A percentile compares a stretch with the other conserved stretches of the same genome.
Evolutionary conservation across 1,284 basidiomycete genomes (phyloP).

Genomic region (Moesziomyces sp.): DNA sequence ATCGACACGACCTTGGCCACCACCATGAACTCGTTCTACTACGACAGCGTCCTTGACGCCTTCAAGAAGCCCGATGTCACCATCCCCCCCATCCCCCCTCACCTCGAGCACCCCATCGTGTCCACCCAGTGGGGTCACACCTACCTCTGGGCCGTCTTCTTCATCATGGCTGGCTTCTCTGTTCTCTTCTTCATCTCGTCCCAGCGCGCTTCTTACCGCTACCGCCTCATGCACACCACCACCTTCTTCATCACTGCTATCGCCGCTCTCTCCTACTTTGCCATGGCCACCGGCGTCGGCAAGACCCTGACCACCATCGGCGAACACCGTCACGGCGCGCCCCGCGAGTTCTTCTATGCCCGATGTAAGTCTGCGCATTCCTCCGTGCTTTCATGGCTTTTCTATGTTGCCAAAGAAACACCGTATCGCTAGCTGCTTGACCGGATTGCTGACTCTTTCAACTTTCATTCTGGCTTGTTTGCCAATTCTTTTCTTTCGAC

Average conservation of each 20-base stretch:
- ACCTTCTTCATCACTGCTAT: conserved; percentile 55
- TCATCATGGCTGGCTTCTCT: conserved; percentile 53
- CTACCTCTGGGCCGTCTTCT: conserved; percentile 56
- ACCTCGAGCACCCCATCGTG: conserved; percentile 46
- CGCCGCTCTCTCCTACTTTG: conserved; percentile 57
- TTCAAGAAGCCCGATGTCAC: conserved; percentile 50
- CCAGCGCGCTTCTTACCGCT: conserved; percentile 57
- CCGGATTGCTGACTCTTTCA: conserved; percentile 1
- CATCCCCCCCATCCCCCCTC: conserved; percentile 53
- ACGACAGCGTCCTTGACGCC: conserved; percentile 49
- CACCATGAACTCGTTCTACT: conserved; percentile 54
- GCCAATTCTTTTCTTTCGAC: background rate
- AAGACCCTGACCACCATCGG: conserved; percentile 36
- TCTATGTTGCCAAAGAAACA: background rate
- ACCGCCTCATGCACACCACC: conserved; percentile 56
- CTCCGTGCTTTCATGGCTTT: no score
- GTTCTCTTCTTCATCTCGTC: conserved; percentile 52
- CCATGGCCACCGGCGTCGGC: conserved; percentile 58
- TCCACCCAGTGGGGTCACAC: conserved; percentile 52
- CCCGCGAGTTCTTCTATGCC: conserved; percentile 53
- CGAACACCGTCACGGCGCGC: conserved; percentile 20
- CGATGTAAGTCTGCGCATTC: conserved; percentile 37
- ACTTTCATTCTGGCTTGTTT: background rate
- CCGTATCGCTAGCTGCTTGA: background rate
- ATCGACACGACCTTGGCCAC: background rate